Conservation (phyloP, 345 rosid genomes). For the Clausena lansium region DNA sequence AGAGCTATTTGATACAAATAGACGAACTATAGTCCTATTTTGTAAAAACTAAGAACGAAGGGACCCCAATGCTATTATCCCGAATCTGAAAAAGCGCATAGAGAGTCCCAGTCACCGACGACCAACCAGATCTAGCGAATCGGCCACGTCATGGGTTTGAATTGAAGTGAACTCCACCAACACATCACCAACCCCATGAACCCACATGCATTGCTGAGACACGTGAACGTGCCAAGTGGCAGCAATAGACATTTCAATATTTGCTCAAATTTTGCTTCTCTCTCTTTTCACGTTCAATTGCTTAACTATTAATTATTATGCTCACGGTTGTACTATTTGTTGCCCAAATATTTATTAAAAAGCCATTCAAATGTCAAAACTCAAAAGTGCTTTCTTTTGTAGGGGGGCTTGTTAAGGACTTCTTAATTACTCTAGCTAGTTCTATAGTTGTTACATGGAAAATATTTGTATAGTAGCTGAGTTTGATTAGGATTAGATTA, state of each 20-base stretch:
- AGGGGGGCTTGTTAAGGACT: not conserved
- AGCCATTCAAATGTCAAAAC: not conserved
- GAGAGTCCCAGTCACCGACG: not conserved
- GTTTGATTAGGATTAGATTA: not conserved
- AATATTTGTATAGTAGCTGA: not conserved
- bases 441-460: not conserved
- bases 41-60: not conserved
- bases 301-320: not conserved
- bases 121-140: conserved; percentile 16
- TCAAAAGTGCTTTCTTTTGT: not conserved
- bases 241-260: not conserved
- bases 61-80: not conserved
- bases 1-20: not conserved
- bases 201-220: conserved; percentile 4
- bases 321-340: not conserved
- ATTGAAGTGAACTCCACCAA: conserved; percentile 1
- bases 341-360: not conserved
- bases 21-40: not conserved
- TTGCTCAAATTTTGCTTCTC: not conserved
- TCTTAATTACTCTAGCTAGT: not conserved
- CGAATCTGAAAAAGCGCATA: not conserved
- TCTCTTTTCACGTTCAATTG: not conserved
- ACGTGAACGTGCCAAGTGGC: conserved; percentile 14
- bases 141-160: conserved; percentile 7
- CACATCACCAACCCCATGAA: conserved; percentile 1